Base-by-base conservation (phyloP, 257 asterid species). In the Solanum pimpinellifolium region DNA sequence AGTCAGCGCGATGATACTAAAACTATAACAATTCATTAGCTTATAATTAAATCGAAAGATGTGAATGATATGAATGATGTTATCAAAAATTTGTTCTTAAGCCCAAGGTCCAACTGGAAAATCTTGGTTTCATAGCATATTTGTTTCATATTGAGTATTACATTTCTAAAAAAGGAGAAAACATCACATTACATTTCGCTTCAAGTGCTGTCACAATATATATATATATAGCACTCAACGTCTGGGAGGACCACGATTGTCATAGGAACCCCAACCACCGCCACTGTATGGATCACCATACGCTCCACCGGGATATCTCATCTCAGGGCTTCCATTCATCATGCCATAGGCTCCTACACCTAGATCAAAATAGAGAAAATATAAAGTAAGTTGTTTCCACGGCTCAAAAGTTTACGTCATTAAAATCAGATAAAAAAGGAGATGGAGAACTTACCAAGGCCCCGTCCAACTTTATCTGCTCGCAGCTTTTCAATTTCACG, bases 401-500 rank as follows among this genome's bases (percentile, higher is more conserved):
- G 4, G 59, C 18, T 23, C 5, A n/a, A 44, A 86, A 83, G 16
- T 13, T 77, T 6, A 86, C 25, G 69, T 33, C 86, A 49, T 21
- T 21, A 56, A 6, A 65, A 29, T 69, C 21, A 62, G 74, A 60
- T 33, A 23, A 59, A 44, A 42, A 33, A 85, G 84, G 76, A 82
- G 69, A 86, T 37, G 52, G 39, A n/a, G 78, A 52, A 72, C 35
- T 37, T 89, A 85, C 89, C 89, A 35, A 33, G 91, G 88, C 95
- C 97, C 86, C 87, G 90, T 39, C 89, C 83, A 88, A 90, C 88
- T 91, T 91, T 92, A 86, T 94, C 99, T 81, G 98, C 97, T 11
- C 94, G 96, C 80, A 97, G 91, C 89, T 92, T 93, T 90, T 97
- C 99, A 44, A 95, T 90, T 89, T 97, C 99, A 81, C 98, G 97